Evolutionary conservation across 2,329 filamentous ascomycete species (phyloP).

Genomic region (Shiraia bambusicola): DNA sequence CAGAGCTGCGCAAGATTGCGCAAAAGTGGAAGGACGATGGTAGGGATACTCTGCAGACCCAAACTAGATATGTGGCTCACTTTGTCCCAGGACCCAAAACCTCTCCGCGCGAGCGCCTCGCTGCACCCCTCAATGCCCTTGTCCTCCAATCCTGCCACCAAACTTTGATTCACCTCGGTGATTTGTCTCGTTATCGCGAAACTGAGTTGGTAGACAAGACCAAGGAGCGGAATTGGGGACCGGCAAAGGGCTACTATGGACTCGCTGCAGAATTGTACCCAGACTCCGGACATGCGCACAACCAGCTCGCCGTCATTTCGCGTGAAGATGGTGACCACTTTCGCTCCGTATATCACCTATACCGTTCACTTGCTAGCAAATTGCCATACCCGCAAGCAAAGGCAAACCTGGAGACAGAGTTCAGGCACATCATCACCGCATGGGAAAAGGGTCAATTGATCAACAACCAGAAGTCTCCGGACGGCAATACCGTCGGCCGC

Average conservation of each 20-base stretch:
- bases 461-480: slow-evolving; percentile 40
- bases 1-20: slow-evolving; percentile 61
- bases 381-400: slow-evolving; percentile 73
- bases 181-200: slow-evolving; percentile 83
- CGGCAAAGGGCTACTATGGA: slow-evolving; percentile 79
- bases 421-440: slow-evolving; percentile 63
- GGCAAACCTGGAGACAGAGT: slow-evolving; percentile 77
- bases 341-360: slow-evolving; percentile 84
- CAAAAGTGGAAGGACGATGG: slow-evolving; percentile 43
- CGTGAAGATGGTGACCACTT: slow-evolving; percentile 77
- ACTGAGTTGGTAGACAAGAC: slow-evolving; percentile 66
- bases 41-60: slow-evolving; percentile 12
- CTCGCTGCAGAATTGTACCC: slow-evolving; percentile 79
- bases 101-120: slow-evolving; percentile 37
- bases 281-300: slow-evolving; percentile 76
- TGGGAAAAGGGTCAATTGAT: slow-evolving; percentile 59
- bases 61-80: slow-evolving; percentile 31
- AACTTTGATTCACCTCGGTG: slow-evolving; percentile 82
- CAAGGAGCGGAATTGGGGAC: slow-evolving; percentile 74
- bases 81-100: slow-evolving; percentile 40
- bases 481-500: slow-evolving; percentile 58
- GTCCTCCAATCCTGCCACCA: slow-evolving; percentile 76
- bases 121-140: slow-evolving; percentile 55
- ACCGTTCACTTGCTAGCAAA: slow-evolving; percentile 74
- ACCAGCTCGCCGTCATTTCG: slow-evolving; percentile 87